Conservation (phyloP, 2,329 filamentous ascomycete species). For the Talaromyces sp. region DNA sequence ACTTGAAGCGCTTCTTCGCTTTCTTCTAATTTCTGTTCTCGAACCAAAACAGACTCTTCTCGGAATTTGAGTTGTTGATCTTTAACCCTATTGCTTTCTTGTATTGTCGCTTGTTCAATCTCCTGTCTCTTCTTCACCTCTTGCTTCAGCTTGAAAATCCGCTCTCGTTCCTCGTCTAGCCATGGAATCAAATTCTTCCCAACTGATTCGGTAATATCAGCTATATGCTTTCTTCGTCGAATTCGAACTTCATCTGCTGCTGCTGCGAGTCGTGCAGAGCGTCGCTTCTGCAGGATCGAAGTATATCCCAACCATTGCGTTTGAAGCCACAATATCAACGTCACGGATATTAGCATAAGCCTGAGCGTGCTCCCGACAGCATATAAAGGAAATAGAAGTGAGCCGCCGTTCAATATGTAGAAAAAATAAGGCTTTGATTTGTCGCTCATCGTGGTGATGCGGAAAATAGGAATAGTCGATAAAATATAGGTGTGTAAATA, state of each 20-base stretch:
- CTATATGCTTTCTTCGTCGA: not conserved
- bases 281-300: not conserved
- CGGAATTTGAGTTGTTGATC: not conserved
- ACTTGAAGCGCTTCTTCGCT: not conserved
- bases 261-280: slow-evolving; percentile 3
- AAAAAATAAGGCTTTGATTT: slow-evolving; percentile 1
- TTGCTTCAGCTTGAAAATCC: not conserved
- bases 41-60: not conserved
- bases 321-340: slow-evolving; percentile 7
- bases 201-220: slow-evolving; percentile 1
- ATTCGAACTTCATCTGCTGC: not conserved
- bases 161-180: not conserved
- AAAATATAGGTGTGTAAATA: not conserved
- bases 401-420: not conserved
- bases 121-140: not conserved
- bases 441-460: not conserved
- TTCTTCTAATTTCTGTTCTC: not conserved
- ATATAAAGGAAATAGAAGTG: slow-evolving; percentile 3
- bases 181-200: slow-evolving; percentile 3
- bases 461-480: not conserved
- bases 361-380: slow-evolving; percentile 3
- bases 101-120: not conserved
- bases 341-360: slow-evolving; percentile 2
- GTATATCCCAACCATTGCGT: slow-evolving; percentile 5
- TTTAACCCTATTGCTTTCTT: not conserved